These are phyloP conservation scores for Simplicillium aogashimaense DNA, from an alignment of 2,329 filamentous ascomycete species.

Conservation along the genomic window DNA sequence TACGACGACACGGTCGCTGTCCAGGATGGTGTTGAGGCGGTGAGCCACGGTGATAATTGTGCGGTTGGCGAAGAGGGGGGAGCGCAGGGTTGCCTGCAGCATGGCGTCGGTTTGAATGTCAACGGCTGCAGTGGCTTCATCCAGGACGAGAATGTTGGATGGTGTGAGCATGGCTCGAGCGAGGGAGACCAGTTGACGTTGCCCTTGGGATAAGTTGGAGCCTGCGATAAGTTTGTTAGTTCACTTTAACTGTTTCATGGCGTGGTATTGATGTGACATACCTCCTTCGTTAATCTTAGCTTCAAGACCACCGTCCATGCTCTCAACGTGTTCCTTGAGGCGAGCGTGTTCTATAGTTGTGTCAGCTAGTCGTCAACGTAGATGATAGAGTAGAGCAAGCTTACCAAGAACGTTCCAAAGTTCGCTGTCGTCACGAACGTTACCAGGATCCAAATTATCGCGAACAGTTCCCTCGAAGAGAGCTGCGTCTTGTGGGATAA, in stretches of 20 bases:
- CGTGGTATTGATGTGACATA: conserved; percentile 37
- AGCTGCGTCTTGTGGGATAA: conserved; percentile 95
- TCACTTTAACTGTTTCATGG: neutral
- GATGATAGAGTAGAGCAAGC: conserved; percentile 22
- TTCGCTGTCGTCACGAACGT: conserved; percentile 94
- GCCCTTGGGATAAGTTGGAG: conserved; percentile 90
- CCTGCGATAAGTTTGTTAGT: conserved; percentile 36
- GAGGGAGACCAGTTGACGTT: conserved; percentile 87
- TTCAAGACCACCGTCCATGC: conserved; percentile 84
- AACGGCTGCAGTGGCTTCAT: conserved; percentile 82
- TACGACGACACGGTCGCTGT: conserved; percentile 83
- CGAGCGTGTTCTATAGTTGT: conserved; percentile 68
- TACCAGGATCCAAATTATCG: conserved; percentile 90
- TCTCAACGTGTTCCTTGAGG: conserved; percentile 78
- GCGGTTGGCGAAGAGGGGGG: conserved; percentile 68
- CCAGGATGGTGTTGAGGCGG: conserved; percentile 93
- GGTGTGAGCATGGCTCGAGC: conserved; percentile 90
- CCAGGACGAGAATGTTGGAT: conserved; percentile 92
- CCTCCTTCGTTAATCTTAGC: conserved; percentile 89
- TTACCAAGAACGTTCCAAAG: conserved; percentile 89
- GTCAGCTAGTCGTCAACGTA: conserved; percentile 6
- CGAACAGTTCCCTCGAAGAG: conserved; percentile 89
- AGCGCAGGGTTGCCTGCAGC: conserved; percentile 53
- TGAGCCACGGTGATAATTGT: conserved; percentile 99
- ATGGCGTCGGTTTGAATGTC: conserved; percentile 60